Conservation (phyloP, 23 red algal genomes). For the Cyanidium caldarium region DNA sequence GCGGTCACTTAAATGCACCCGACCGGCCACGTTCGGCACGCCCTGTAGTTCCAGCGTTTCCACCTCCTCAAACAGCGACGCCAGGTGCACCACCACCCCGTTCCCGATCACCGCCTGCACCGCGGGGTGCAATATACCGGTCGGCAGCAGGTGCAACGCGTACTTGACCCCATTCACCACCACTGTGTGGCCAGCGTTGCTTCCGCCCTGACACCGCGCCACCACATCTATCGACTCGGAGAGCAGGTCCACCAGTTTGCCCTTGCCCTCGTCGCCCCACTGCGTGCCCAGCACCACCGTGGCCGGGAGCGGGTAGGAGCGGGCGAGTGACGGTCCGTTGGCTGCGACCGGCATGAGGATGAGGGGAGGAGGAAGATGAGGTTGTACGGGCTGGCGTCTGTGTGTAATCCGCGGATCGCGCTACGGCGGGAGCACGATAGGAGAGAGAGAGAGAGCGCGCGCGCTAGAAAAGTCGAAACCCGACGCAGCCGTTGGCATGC, state of each 20-base stretch:
- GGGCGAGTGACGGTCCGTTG: no score
- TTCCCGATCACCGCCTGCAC: constrained; percentile 77
- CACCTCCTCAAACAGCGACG: constrained; percentile 52
- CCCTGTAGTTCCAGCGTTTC: constrained; percentile 12
- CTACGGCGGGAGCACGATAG: no score
- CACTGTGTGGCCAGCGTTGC: constrained; percentile 93
- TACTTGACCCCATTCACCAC: constrained; percentile 90
- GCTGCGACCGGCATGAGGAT: no score
- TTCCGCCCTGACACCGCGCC: constrained; percentile 72
- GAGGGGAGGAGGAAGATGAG: no score
- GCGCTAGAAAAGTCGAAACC: no score
- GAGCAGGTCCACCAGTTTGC: constrained; percentile 87
- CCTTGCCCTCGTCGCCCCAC: constrained; percentile 99
- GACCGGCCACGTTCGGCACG: constrained; percentile 14
- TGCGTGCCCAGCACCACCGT: constrained; percentile 83
- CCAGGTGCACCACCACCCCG: constrained; percentile 83
- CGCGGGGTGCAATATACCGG: constrained; percentile 52
- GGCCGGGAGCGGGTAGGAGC: no score
- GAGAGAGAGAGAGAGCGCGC: no score
- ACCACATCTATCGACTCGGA: constrained; percentile 48
- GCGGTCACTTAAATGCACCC: constrained; percentile 47
- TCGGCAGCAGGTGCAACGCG: constrained; percentile 82
- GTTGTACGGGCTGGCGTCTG: no score
- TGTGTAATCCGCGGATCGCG: no score
- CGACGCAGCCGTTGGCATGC: no score